Base-by-base conservation (phyloP, 495 filamentous ascomycete species). In the Penicillium subrubescens region DNA sequence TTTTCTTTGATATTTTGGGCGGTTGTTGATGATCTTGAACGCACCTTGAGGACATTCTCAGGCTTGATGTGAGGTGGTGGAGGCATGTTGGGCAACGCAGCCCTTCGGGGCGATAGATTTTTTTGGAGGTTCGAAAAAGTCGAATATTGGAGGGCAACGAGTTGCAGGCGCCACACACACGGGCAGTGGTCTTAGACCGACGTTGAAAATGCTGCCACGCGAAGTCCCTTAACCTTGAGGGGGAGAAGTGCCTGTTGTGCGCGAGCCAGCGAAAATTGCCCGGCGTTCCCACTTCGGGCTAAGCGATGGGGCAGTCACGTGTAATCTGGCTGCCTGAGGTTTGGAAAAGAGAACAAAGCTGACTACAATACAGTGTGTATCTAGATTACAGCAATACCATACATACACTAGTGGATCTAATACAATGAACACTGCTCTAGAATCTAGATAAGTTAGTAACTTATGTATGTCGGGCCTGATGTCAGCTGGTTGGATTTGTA, bases 1-100 rank as follows among this genome's bases (percentile, higher is more conserved):
- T 33, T 23, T 37, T 35, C 53, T 37, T 37, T 56, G 53, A 56
- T 25, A n/a, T 19, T 56, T 25, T 56, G 33, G n/a, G 17, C 37
- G n/a, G 27, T 34, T 56, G 53, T 25, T 34, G 46, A 61, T 51
- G 59, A 35, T 41, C 34, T 33, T 10, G 46, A 34, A 77, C 84
- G 66, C 71, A 88, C 88, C 84, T 96, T 97, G 80, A 97, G 90
- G 75, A 97, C 92, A 90, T 99, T 99, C 86, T 99, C 95, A 73
- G 95, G 96, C 78, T 95, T 96, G 71, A 92, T 93, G 79, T 97
- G 92, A 64, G 94, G 94, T 73, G 92, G 92, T 71, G 95, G 96
- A 82, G 96, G 90, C 93, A 97, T 94, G 79, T 71, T 92, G 83
- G 84, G 77, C 77, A 73, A 76, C 55, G 62, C 67, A 68, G 73